Conservation (phyloP, 306 rosid species). For the Acacia confusa region DNA sequence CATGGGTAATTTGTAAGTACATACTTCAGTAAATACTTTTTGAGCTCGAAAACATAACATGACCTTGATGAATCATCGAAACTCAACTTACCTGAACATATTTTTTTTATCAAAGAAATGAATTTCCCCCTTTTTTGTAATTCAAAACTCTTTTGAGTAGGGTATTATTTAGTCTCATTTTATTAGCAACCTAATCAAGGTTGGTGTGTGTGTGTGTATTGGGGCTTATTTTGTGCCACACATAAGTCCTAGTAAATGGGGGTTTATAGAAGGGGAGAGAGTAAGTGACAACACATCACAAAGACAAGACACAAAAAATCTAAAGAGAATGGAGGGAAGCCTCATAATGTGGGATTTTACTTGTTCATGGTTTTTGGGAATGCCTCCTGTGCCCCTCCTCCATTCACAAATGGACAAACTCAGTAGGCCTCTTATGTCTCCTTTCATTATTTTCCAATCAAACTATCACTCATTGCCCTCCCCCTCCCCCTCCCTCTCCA, state of each 20-base stretch:
- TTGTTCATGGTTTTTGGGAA: neutral
- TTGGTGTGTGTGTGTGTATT: no score
- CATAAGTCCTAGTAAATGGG: neutral
- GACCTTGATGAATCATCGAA: no score
- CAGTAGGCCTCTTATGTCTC: slow-evolving; percentile 10
- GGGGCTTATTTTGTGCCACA: neutral
- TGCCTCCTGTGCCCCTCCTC: neutral
- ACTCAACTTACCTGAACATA: no score
- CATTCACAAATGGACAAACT: neutral
- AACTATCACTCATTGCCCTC: neutral
- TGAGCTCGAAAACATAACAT: no score
- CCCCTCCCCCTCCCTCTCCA: neutral
- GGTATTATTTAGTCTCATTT: neutral
- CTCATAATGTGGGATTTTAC: slow-evolving; percentile 23
- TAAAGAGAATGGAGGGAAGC: neutral
- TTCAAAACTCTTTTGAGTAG: neutral
- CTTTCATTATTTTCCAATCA: slow-evolving; percentile 2
- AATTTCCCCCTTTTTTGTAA: no score
- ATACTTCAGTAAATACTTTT: no score
- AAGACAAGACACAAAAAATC: slow-evolving; percentile 11
- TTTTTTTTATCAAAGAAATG: neutral
- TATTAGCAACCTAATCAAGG: neutral
- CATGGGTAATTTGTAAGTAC: no score
- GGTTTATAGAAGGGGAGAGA: neutral
- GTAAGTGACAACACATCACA: slow-evolving; percentile 15